Evolutionary conservation across 2,329 filamentous ascomycete species (phyloP), one percentile per base, ranked within the genome.

Genomic region (Aphanocladium album): DNA sequence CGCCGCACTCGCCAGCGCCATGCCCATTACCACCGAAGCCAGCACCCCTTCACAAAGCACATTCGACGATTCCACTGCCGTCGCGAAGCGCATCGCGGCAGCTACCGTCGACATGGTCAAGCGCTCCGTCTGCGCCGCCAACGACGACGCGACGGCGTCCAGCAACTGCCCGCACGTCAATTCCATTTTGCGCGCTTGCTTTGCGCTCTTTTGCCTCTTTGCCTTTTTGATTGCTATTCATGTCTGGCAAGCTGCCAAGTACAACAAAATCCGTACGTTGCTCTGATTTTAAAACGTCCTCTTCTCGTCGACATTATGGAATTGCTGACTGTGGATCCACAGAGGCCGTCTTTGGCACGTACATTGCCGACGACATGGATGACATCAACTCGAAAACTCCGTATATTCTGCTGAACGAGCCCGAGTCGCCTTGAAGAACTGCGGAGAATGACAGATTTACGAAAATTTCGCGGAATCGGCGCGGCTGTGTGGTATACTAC

Each of bases 131-230:
- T 49, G 54, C 17, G 16, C 12, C 7, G 0, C 21, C 19, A 21
- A 16, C 43, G 19, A 27, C 6, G 45, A 57, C 17, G 33, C 30
- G 30, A 8, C 8, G 33, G 21, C 12, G 43, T 2, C 43, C 2
- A 2, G 2, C 35, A 16, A 46, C 41, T 60, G 57, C 39, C 27
- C 49, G 2, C 57, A 21, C n/a, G 50, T 55, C 33, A 19, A 60
- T 39, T 49, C 57, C 8, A 17, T 23, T 9, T 30, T 55, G 16
- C 47, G 60, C 37, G 60, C 60, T 7, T 16, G 16, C 41, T 25
- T 58, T 9, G 60, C 60, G 9, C 19, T 61, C n/a, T 47, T 47
- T 17, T 35, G 47, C 19, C 46, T 61, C 7, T 61, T 61, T 45
- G 14, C 19, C 21, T 33, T 61, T 12, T n/a, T 61, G 2, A 27